Evolutionary conservation across 192 early-diverging fungal species (phyloP), one percentile per base, ranked within the genome.

Genomic region (Backusella sp.): DNA sequence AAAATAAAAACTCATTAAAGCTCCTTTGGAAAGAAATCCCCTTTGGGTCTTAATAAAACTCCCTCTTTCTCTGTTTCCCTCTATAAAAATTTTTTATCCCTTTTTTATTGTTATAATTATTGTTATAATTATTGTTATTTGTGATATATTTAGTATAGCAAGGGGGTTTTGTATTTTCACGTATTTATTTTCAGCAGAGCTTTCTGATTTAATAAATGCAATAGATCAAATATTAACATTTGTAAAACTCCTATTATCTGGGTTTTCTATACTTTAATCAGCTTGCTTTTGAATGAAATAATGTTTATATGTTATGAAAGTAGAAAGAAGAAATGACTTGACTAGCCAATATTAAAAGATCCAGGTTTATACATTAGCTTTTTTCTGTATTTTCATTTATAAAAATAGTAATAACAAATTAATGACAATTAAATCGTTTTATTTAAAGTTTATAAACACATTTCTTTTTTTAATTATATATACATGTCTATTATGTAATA

Each of bases 11-110:
- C 21, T 59, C 53, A 59, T 59, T 59, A 26, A 59, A 59, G 9
- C 56, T 59, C 56, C 56, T 59, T 59, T 59, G 23, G 26, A 12
- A 59, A 26, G 23, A 4, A 26, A 26, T 28, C 56, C 23, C 56
- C 56, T 59, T 59, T 62, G 56, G 56, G 3, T 62, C 56, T 62
- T 28, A 62, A 62, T 62, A 62, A 28, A 62, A 62, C 56, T 62
- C 56, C 56, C 23, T 62, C 8, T 62, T 14, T 62, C 11, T 28
- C 23, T 62, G 3, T 4, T 28, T 62, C 19, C 12, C 26, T 28
- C 56, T 26, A 3, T 28, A 9, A 26, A 28, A 28, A 28, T 11
- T 28, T 28, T 62, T 62, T 62, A 28, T 62, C 23, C 23, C 23
- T 62, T 62, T 28, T 62, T 28, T 14, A 28, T 28, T 28, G 49